Evolutionary conservation across 305 asterid genomes (phyloP).

Genomic region (Fraxinus nigra): DNA sequence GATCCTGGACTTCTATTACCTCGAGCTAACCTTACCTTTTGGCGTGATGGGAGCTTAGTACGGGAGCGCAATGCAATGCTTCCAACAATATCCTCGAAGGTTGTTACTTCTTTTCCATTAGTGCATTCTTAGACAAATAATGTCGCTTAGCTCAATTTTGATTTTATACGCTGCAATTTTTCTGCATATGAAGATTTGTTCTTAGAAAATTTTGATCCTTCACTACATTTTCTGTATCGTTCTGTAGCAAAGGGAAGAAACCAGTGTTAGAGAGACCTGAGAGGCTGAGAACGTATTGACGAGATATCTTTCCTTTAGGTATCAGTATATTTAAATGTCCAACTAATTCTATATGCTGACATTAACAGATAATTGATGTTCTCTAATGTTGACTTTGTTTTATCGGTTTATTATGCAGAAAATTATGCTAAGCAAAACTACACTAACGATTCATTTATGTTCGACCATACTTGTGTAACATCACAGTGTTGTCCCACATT

Average conservation of each 20-base stretch:
- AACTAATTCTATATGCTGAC: background rate
- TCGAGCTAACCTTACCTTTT: slow-evolving; percentile 93
- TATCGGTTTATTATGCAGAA: background rate
- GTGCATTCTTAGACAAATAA: background rate
- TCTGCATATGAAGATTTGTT: slow-evolving; percentile 14
- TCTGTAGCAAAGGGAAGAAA: background rate
- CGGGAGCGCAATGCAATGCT: slow-evolving; percentile 99
- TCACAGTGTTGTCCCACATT: background rate
- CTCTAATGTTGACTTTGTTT: background rate
- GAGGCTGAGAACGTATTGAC: background rate
- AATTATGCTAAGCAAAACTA: background rate
- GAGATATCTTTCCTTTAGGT: background rate
- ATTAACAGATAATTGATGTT: background rate
- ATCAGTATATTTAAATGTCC: background rate
- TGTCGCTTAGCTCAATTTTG: slow-evolving; percentile 4
- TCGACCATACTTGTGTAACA: background rate
- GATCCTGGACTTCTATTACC: slow-evolving; percentile 97
- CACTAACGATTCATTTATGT: background rate
- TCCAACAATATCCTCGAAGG: slow-evolving; percentile 97
- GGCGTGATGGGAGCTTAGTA: slow-evolving; percentile 98
- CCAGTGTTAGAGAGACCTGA: slow-evolving; percentile 1
- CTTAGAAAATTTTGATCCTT: background rate
- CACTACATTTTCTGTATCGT: background rate
- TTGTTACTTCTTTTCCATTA: slow-evolving; percentile 26
- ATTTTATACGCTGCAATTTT: slow-evolving; percentile 10